Evolutionary conservation across 2,329 filamentous ascomycete genomes (phyloP), one percentile per base, ranked within the genome.

Genomic region (Celoporthe dispersa): DNA sequence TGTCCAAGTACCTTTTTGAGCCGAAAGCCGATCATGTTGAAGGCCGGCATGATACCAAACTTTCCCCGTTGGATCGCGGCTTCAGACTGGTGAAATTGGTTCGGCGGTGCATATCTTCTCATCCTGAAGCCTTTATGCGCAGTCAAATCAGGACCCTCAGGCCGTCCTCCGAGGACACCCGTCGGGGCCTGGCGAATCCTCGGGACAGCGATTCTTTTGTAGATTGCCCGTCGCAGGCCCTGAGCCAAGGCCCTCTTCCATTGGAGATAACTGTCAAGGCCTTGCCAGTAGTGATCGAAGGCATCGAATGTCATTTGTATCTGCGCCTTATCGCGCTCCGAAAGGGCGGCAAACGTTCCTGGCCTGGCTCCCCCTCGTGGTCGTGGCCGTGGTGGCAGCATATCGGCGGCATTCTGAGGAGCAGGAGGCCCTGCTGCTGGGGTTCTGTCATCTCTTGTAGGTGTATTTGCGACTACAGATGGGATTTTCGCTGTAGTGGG

Each of bases 401-500:
- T 1, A 7, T 7, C 8, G 19, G 22, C 6, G 8, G 2, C 22
- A n/a, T 48, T 48, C 44, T n/a, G 44, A 48, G 44, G 44, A 48
- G 22, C 22, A 9, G 19, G 6, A 3, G 7, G 4, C 22, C 44
- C 6, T 6, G 22, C 22, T 48, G 5, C 22, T n/a, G 19, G 7
- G 16, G 8, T 22, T 2, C 19, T 2, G 2, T 48, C 22, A n/a
- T 9, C 7, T n/a, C 22, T 22, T 48, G 1, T 11, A 1, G 7
- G 22, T 7, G 22, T 0, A 0, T 9, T 48, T 9, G 7, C 19
- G 22, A n/a, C 6, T 48, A 2, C 7, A 8, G 7, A 1, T n/a
- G 16, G 6, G 22, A 19, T 9, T n/a, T n/a, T 3, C 2, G 3
- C 2, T 6, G 6, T 48, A n/a, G 0, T 48, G 6, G 19, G 2